These are phyloP conservation scores for Xylaria arbuscula DNA, from an alignment of 2,329 filamentous ascomycete species.

Conservation along the genomic window DNA sequence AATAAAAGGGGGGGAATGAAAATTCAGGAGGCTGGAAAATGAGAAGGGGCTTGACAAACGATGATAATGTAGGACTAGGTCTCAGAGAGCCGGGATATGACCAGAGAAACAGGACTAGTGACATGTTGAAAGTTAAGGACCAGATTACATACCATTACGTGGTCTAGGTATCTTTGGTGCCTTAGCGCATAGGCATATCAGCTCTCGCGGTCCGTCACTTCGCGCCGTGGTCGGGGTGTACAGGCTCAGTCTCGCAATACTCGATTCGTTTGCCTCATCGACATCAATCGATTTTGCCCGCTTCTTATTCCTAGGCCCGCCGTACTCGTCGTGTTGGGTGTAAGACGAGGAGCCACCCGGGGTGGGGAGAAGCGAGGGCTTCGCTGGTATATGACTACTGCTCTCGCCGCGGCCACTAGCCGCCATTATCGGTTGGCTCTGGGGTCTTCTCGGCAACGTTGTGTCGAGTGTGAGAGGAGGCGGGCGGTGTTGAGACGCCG, in stretches of 20 bases:
- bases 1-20: background rate
- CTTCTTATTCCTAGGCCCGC: conserved; percentile 51
- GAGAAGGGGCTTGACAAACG: conserved; percentile 32
- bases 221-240: conserved; percentile 50
- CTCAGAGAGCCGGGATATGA: conserved; percentile 27
- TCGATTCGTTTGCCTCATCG: conserved; percentile 56
- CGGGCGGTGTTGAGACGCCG: conserved; percentile 32
- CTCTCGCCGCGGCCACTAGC: conserved; percentile 33
- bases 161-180: conserved; percentile 68
- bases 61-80: conserved; percentile 29
- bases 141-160: conserved; percentile 63
- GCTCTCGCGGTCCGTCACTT: conserved; percentile 50
- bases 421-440: conserved; percentile 44
- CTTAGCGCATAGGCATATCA: conserved; percentile 67
- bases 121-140: conserved; percentile 30
- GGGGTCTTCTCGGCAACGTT: conserved; percentile 39
- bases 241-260: conserved; percentile 51
- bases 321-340: conserved; percentile 25
- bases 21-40: conserved; percentile 32
- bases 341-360: conserved; percentile 27
- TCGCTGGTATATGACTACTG: conserved; percentile 32
- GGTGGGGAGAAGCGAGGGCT: conserved; percentile 33
- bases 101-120: conserved; percentile 30
- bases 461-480: conserved; percentile 28
- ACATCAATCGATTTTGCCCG: conserved; percentile 60